Conservation (phyloP, 1,284 basidiomycete genomes). For the Cryptococcus sp. region DNA sequence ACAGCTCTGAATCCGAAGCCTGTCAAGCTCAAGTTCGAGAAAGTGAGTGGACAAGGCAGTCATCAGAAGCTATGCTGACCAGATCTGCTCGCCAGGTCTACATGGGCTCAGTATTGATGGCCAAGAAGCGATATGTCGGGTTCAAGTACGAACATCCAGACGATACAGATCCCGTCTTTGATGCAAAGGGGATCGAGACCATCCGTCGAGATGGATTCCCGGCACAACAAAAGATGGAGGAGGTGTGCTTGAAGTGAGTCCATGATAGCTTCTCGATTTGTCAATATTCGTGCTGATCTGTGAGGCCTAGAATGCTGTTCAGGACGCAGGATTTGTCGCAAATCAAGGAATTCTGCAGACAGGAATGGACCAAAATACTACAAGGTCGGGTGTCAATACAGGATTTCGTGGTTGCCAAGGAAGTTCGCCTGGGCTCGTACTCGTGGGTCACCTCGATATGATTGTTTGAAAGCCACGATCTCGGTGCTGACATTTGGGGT, state of each 20-base stretch:
- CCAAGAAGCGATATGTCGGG: slow-evolving; percentile 96
- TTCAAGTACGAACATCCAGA: slow-evolving; percentile 88
- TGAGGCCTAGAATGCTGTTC: slow-evolving; percentile 71
- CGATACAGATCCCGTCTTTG: slow-evolving; percentile 77
- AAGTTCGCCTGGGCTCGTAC: slow-evolving; percentile 88
- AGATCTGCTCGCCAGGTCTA: slow-evolving; percentile 66
- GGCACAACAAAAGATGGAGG: slow-evolving; percentile 86
- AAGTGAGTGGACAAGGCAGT: slow-evolving; percentile 58
- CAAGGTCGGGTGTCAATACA: slow-evolving; percentile 77
- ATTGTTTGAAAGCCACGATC: not conserved
- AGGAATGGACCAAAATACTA: slow-evolving; percentile 82
- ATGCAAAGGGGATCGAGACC: slow-evolving; percentile 98
- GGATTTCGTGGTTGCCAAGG: slow-evolving; percentile 93
- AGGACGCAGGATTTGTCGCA: slow-evolving; percentile 81
- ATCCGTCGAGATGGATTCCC: slow-evolving; percentile 86
- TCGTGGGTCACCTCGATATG: slow-evolving; percentile 59
- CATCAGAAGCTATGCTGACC: too few species aligned
- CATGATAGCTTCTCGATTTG: not conserved
- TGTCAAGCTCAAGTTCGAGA: slow-evolving; percentile 95
- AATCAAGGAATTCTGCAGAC: slow-evolving; percentile 84
- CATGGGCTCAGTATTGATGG: slow-evolving; percentile 86
- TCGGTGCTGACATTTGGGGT: slow-evolving; percentile 8
- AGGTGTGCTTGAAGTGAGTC: slow-evolving; percentile 76
- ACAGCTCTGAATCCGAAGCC: slow-evolving; percentile 86
- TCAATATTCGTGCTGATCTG: not conserved